Evolutionary conservation across 495 filamentous ascomycete species (phyloP).

Genomic region (Aspergillus kassunensis): DNA sequence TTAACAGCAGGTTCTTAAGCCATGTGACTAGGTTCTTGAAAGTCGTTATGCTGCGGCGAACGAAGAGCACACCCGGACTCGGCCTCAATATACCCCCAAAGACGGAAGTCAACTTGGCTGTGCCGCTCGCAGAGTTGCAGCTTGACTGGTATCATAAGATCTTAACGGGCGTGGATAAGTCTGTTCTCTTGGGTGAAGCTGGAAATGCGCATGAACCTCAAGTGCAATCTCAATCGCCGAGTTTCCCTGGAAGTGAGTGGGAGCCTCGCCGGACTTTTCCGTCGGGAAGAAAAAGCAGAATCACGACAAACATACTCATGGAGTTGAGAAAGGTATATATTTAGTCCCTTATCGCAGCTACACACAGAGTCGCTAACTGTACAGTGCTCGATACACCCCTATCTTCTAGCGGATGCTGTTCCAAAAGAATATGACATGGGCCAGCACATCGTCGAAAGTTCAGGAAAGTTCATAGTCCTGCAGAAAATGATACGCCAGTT

Average conservation of each 20-base stretch:
- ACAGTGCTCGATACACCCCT: slow-evolving; percentile 59
- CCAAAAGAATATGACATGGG: slow-evolving; percentile 4
- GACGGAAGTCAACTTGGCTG: slow-evolving; percentile 55
- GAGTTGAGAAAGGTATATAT: slow-evolving; percentile 52
- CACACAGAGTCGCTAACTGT: background rate
- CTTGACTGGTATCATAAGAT: slow-evolving; percentile 58
- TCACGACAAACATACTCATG: slow-evolving; percentile 52
- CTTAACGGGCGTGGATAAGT: slow-evolving; percentile 51
- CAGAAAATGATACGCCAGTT: slow-evolving; percentile 57
- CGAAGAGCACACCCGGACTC: slow-evolving; percentile 58
- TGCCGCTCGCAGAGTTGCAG: slow-evolving; percentile 60
- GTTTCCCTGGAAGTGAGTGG: background rate
- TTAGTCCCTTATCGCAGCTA: background rate
- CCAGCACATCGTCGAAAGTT: slow-evolving; percentile 51
- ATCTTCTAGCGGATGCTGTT: slow-evolving; percentile 36
- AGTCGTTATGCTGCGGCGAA: slow-evolving; percentile 59
- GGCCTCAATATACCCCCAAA: slow-evolving; percentile 57
- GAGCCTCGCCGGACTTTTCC: background rate
- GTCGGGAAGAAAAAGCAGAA: background rate
- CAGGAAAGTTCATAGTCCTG: slow-evolving; percentile 62
- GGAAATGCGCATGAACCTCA: background rate
- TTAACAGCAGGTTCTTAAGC: slow-evolving; percentile 51
- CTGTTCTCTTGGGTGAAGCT: background rate
- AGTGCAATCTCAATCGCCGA: background rate
- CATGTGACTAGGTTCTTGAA: slow-evolving; percentile 50